Conservation (phyloP, 1,139 yeast species). For the Hansenula lynferdii region DNA sequence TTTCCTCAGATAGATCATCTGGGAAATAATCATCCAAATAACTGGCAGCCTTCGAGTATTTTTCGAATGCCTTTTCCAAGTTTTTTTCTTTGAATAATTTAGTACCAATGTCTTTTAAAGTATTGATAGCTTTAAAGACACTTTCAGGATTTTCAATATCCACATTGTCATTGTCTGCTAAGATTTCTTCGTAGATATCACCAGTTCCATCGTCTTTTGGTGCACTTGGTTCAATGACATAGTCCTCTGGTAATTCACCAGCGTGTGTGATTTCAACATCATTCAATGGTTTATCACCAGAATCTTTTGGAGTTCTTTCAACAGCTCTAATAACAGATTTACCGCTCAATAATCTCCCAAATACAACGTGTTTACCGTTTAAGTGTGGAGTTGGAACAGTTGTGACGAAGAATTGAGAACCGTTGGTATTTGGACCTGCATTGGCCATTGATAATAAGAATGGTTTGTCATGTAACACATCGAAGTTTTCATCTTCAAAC, state of each 20-base stretch:
- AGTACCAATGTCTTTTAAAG: conserved; percentile 80
- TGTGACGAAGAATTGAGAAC: conserved; percentile 91
- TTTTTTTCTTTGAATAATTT: conserved; percentile 63
- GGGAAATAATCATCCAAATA: conserved; percentile 75
- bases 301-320: conserved; percentile 64
- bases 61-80: conserved; percentile 49
- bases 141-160: conserved; percentile 55
- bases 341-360: conserved; percentile 85
- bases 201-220: conserved; percentile 75
- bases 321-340: conserved; percentile 74
- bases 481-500: conserved; percentile 90
- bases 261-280: conserved; percentile 72
- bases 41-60: conserved; percentile 66
- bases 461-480: conserved; percentile 72
- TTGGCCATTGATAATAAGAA: conserved; percentile 94
- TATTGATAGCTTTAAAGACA: conserved; percentile 60
- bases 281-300: conserved; percentile 57
- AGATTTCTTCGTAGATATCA: conserved; percentile 71
- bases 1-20: conserved; percentile 55
- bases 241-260: conserved; percentile 69
- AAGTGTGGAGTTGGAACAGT: conserved; percentile 81
- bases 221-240: conserved; percentile 35
- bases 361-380: conserved; percentile 94
- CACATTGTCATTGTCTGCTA: conserved; percentile 69
- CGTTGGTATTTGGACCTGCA: conserved; percentile 93